These are phyloP conservation scores for Exophiala oligosperma DNA, from an alignment of 2,329 filamentous ascomycete species.

Conservation along the genomic window DNA sequence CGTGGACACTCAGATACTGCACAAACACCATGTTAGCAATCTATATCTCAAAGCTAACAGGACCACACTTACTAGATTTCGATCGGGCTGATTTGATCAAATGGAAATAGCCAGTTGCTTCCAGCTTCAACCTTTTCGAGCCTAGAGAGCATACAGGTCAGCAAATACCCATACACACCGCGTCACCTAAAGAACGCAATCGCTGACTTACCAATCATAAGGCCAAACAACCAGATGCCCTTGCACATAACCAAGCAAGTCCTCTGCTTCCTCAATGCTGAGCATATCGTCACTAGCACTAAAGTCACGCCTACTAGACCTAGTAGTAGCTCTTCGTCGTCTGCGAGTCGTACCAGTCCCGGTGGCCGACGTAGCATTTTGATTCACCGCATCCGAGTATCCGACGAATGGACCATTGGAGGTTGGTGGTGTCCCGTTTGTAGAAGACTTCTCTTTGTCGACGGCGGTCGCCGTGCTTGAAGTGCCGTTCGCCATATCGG, in stretches of 20 bases:
- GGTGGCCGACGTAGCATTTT: constrained; percentile 5
- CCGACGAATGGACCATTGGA: constrained; percentile 15
- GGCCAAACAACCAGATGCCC: constrained; percentile 89
- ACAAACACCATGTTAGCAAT: no score
- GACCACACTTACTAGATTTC: constrained; percentile 80
- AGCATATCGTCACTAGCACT: constrained; percentile 72
- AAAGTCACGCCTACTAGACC: constrained; percentile 49
- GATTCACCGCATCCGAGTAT: constrained; percentile 20
- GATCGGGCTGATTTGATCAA: constrained; percentile 91
- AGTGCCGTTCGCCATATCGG: constrained; percentile 16
- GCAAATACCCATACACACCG: neutral
- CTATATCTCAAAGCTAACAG: neutral
- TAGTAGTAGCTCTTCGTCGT: constrained; percentile 46
- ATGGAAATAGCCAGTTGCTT: constrained; percentile 94
- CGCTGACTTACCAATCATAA: constrained; percentile 72
- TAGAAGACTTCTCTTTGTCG: constrained; percentile 18
- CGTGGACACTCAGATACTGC: no score
- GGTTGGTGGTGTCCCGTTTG: constrained; percentile 12
- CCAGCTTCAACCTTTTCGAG: constrained; percentile 85
- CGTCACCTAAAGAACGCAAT: constrained; percentile 1
- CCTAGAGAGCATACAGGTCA: constrained; percentile 42
- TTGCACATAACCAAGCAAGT: constrained; percentile 77
- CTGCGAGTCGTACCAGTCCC: constrained; percentile 30
- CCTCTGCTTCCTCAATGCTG: constrained; percentile 73
- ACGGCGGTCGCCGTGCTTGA: constrained; percentile 17